Percentiles rank a stretch among this genome's conserved stretches.
phyloP scores from a whole-genome alignment of 257 asterid genomes.

The Penstemon newberryi region DNA sequence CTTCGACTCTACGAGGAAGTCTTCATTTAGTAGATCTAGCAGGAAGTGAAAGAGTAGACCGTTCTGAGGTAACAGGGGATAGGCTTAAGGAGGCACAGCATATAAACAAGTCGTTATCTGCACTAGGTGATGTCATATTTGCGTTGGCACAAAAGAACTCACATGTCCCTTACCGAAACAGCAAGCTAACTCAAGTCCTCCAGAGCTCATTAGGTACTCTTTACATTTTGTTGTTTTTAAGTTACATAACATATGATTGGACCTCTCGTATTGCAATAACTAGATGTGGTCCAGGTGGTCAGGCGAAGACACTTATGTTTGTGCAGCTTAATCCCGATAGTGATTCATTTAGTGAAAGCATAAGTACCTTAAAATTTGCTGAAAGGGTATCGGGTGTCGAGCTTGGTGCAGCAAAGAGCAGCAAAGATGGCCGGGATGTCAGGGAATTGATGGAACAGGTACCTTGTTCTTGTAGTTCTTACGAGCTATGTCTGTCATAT shows the following conservation, averaged over 20 bases:
- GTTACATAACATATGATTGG: neutral
- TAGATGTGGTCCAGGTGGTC: slow-evolving; percentile 59
- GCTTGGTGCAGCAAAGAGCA: slow-evolving; percentile 94
- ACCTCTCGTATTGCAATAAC: neutral
- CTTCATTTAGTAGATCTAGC: slow-evolving; percentile 99
- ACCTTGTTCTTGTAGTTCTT: neutral
- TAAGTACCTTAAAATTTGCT: slow-evolving; percentile 90
- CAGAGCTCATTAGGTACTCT: slow-evolving; percentile 82
- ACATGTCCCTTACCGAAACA: slow-evolving; percentile 93
- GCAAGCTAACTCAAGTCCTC: slow-evolving; percentile 98
- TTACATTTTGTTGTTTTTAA: neutral
- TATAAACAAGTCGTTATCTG: slow-evolving; percentile 87
- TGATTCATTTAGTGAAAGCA: slow-evolving; percentile 57
- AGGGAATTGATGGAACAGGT: slow-evolving; percentile 97
- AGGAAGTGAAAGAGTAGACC: slow-evolving; percentile 97
- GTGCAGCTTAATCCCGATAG: slow-evolving; percentile 94
- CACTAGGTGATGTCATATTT: slow-evolving; percentile 95
- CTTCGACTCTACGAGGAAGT: slow-evolving; percentile 70
- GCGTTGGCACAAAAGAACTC: slow-evolving; percentile 85
- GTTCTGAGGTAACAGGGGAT: slow-evolving; percentile 96
- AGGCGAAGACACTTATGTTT: slow-evolving; percentile 95
- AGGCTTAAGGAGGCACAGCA: slow-evolving; percentile 94
- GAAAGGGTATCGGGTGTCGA: slow-evolving; percentile 96
- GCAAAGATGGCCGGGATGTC: slow-evolving; percentile 83
- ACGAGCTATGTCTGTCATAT: no score